Conservation (phyloP, 1,284 basidiomycete species). For the Leccinum pallidistipes region DNA sequence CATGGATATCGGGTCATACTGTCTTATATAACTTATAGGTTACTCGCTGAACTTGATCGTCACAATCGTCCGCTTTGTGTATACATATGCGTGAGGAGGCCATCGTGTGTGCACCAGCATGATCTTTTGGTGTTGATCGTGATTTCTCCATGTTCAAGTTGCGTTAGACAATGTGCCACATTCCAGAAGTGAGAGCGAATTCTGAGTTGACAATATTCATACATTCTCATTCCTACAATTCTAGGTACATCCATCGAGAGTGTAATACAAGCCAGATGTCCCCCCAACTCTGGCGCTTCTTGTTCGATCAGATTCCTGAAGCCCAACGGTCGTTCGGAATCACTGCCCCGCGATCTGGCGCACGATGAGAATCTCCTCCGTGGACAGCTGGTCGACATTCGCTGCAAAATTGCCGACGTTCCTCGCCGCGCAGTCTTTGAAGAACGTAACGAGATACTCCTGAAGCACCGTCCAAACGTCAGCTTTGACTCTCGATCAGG, state of each 20-base stretch:
- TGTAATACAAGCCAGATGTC: slow-evolving; percentile 11
- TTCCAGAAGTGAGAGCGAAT: neutral
- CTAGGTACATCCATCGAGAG: neutral
- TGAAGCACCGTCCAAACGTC: slow-evolving; percentile 30
- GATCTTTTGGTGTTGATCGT: neutral
- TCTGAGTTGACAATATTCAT: neutral
- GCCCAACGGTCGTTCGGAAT: neutral
- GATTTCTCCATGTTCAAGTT: neutral
- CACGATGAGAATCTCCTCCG: slow-evolving; percentile 71
- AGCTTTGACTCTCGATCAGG: neutral
- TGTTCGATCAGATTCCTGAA: neutral
- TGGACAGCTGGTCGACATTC: slow-evolving; percentile 62
- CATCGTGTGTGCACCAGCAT: neutral
- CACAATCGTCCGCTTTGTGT: neutral
- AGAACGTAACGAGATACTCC: slow-evolving; percentile 67
- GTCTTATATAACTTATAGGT: slow-evolving; percentile 33
- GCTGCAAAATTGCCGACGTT: slow-evolving; percentile 68
- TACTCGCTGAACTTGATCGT: neutral
- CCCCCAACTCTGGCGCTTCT: neutral
- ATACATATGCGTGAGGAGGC: no score
- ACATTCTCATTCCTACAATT: slow-evolving; percentile 6
- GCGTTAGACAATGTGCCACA: neutral
- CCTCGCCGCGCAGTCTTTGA: slow-evolving; percentile 66
- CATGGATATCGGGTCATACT: neutral
- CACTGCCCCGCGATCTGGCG: slow-evolving; percentile 49